Base-by-base conservation (phyloP, 768 basidiomycete genomes). In the Chiua virens region DNA sequence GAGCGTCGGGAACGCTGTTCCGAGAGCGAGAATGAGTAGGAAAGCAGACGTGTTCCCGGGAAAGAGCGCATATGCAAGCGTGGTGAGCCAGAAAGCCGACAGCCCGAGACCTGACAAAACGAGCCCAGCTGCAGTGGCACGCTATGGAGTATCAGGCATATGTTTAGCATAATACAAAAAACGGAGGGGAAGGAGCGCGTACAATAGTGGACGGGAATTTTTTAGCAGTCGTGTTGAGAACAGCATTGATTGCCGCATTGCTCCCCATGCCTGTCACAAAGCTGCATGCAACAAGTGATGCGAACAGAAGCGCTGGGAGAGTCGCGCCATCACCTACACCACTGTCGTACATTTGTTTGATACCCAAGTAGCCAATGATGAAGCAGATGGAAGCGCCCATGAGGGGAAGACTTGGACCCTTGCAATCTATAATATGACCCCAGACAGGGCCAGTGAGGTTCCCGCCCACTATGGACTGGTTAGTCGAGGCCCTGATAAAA, bases 81-180 rank as follows among this genome's bases (percentile, higher is more conserved):
- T 78, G 11, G 90, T 89, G 71, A 95, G 96, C 55, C 89, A 75
- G 74, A 96, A 96, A 0, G 94, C 94, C 0, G 91, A 93, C 15
- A 97, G 80, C 0, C 94, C 93, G 55, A 91, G 92, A 28, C 91
- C 93, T 0, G 91, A 90, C n/a, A 93, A 69, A 32, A 94, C 92
- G 10, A 92, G 64, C 2, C 86, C 87, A 0, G 87, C 90, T 8
- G 83, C 79, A 0, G 83, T 83, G 11, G 86, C 92, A 18, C 92
- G 78, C 87, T 91, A 42, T 22, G 45, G 30, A 23, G 45, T 20
- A 45, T 54, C 36, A 42, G 28, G 13, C 18, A 15, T 11, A 14
- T 18, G 45, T 47, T 8, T 8, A 25, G 25, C 25, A 25, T 25
- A 25, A 25, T 25, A 25, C 25, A 8, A 4, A 14, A 17, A 15